Percentiles rank a stretch among this genome's conserved stretches.
Conservation (phyloP, 768 basidiomycete genomes). For the Amanita phalloides region DNA sequence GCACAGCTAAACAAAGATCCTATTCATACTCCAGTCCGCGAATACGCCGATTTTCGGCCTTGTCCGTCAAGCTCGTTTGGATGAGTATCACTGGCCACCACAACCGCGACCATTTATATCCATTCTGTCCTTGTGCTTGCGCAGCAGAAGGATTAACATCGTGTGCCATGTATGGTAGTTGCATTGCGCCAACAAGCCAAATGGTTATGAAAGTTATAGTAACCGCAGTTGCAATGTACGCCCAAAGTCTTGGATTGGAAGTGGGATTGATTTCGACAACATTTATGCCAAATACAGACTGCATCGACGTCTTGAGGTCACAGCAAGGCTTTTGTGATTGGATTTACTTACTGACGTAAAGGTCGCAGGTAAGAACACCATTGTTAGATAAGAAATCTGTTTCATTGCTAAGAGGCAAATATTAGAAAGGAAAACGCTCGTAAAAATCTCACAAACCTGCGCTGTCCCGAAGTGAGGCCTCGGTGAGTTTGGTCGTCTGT, state of each 20-base stretch:
- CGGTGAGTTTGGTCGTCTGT: conserved; percentile 29
- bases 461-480: conserved; percentile 24
- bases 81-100: conserved; percentile 5
- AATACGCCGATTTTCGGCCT: neutral
- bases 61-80: neutral
- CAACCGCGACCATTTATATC: conserved; percentile 1
- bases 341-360: conserved; percentile 31
- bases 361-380: conserved; percentile 51
- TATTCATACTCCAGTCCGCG: conserved; percentile 2
- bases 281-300: conserved; percentile 56
- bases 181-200: conserved; percentile 47
- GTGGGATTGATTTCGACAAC: conserved; percentile 28
- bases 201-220: conserved; percentile 36
- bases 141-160: neutral
- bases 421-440: neutral
- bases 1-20: neutral
- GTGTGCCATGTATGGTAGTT: conserved; percentile 11
- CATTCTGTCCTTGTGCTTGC: neutral
- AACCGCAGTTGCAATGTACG: conserved; percentile 33
- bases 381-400: conserved; percentile 51
- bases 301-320: neutral
- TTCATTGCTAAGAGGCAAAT: conserved; percentile 26
- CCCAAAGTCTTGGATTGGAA: conserved; percentile 25
- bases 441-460: conserved; percentile 10
- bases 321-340: neutral